Conservation (phyloP, 2,329 filamentous ascomycete species). For the Sarocladium kiliense region DNA sequence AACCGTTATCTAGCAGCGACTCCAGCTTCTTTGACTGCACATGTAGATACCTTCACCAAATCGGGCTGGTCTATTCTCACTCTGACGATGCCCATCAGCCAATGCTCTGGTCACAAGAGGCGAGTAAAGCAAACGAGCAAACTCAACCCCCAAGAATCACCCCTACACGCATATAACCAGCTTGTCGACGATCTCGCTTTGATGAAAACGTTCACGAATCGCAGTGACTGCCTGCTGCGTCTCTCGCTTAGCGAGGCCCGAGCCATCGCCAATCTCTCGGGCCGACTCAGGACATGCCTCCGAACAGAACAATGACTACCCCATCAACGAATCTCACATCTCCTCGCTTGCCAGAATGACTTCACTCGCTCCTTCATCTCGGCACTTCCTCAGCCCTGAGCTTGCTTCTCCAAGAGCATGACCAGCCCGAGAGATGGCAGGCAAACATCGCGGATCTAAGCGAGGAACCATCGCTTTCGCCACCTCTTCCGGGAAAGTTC, state of each 20-base stretch:
- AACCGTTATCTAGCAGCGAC: no score
- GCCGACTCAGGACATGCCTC: background rate
- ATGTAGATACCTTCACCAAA: no score
- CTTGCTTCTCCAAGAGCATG: background rate
- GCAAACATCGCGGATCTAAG: background rate
- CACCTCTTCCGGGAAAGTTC: background rate
- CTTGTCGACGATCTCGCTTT: no score
- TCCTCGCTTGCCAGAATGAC: background rate
- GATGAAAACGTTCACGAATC: no score
- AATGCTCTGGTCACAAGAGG: no score
- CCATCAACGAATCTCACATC: background rate
- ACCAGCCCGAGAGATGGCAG: background rate
- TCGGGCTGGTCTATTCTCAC: no score
- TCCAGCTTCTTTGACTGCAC: no score
- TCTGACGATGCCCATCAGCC: no score
- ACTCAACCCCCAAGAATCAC: no score
- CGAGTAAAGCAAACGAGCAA: background rate
- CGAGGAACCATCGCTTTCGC: background rate
- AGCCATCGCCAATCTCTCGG: background rate
- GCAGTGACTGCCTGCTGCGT: no score
- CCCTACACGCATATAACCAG: no score
- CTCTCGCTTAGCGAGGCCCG: no score
- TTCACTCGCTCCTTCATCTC: slow-evolving; percentile 1
- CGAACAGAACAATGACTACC: background rate
- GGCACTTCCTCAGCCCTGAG: background rate